Evolutionary conservation across 2,329 filamentous ascomycete genomes (phyloP).

Genomic region (Chalara sp.): DNA sequence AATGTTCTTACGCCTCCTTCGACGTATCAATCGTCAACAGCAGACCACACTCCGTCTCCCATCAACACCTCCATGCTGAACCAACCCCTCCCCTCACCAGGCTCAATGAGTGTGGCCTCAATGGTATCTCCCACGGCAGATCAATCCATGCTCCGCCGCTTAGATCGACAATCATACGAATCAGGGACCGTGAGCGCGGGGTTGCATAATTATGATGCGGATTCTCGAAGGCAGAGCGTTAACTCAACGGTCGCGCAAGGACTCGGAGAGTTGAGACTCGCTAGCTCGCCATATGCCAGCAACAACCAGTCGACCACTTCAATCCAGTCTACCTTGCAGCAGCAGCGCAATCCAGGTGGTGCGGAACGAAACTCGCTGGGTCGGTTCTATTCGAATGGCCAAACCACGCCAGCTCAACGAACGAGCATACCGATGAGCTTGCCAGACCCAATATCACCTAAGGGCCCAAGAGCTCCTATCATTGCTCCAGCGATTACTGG

Average conservation of each 20-base stretch:
- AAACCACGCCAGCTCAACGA: conserved; percentile 44
- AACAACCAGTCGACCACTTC: conserved; percentile 72
- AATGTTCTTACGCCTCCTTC: conserved; percentile 12
- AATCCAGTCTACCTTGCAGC: conserved; percentile 63
- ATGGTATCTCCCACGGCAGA: conserved; percentile 55
- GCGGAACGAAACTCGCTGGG: conserved; percentile 41
- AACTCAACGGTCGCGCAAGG: conserved; percentile 71
- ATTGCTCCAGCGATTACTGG: conserved; percentile 73
- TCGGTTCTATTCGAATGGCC: conserved; percentile 56
- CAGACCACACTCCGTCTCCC: conserved; percentile 58
- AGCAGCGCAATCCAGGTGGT: conserved; percentile 53
- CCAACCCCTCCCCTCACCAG: conserved; percentile 50
- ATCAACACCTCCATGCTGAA: conserved; percentile 35
- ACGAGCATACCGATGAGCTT: conserved; percentile 29
- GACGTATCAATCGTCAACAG: conserved; percentile 39
- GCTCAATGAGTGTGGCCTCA: conserved; percentile 59
- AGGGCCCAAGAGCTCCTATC: conserved; percentile 36
- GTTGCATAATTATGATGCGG: conserved; percentile 19
- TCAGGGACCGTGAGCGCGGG: conserved; percentile 22
- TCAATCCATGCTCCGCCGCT: conserved; percentile 13
- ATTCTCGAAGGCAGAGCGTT: conserved; percentile 67
- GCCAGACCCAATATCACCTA: conserved; percentile 3
- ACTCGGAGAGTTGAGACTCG: conserved; percentile 63
- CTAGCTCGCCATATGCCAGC: conserved; percentile 65
- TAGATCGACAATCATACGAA: conserved; percentile 16